Percentiles rank a stretch among this genome's conserved stretches.
These are phyloP conservation scores for Amaranthus cruentus DNA, from an alignment of 148 eudicot species.

Conservation along the genomic window DNA sequence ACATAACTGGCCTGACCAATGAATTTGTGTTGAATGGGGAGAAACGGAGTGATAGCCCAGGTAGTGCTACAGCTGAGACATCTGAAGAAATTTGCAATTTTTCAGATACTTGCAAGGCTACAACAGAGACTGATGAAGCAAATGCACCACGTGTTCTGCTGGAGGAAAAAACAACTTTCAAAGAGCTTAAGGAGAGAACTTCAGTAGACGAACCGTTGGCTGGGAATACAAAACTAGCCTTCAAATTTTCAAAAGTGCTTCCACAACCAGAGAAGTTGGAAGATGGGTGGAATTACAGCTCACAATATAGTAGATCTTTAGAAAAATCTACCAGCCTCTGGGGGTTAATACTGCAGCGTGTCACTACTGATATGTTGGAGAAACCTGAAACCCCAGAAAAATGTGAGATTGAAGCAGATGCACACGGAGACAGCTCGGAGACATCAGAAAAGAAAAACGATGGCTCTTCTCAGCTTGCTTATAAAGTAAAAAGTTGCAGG, in stretches of 20 bases:
- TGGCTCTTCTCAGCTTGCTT: conserved; percentile 6
- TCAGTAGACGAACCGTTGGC: not conserved
- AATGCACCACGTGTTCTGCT: not conserved
- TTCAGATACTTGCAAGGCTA: conserved; percentile 16
- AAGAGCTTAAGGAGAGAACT: not conserved
- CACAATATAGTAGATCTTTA: conserved; percentile 9
- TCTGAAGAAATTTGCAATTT: conserved; percentile 2
- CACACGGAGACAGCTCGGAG: conserved; percentile 13
- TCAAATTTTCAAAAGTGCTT: conserved; percentile 2
- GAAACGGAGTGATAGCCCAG: conserved; percentile 13
- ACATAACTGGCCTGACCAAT: not conserved
- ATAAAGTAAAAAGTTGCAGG: conserved; percentile 15
- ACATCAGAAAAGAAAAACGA: conserved; percentile 10
- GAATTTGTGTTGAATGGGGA: conserved; percentile 13
- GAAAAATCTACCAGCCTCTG: conserved; percentile 54
- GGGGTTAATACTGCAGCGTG: conserved; percentile 71
- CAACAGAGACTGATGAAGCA: not conserved
- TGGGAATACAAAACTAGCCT: not conserved
- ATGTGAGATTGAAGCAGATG: conserved; percentile 22
- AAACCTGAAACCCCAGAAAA: conserved; percentile 27
- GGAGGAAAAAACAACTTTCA: not conserved
- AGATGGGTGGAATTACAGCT: conserved; percentile 11
- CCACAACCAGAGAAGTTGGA: conserved; percentile 13
- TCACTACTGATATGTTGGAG: conserved; percentile 45
- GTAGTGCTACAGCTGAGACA: conserved; percentile 1